Conservation (phyloP, 2,329 filamentous ascomycete genomes). For the Coniochaeta sp. region DNA sequence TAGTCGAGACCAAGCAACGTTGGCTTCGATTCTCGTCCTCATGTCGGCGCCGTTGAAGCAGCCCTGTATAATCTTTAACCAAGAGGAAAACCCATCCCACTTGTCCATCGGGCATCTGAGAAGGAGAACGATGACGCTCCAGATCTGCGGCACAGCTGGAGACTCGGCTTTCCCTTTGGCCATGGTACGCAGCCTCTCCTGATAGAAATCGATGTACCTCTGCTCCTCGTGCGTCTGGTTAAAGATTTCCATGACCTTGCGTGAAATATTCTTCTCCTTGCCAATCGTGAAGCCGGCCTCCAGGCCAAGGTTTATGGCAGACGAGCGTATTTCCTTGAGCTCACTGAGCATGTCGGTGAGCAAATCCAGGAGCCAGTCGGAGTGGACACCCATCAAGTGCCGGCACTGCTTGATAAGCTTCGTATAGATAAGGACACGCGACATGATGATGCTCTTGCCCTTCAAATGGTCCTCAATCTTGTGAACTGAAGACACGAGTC, state of each 20-base stretch:
- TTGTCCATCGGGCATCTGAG: slow-evolving; percentile 57
- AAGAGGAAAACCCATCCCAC: slow-evolving; percentile 69
- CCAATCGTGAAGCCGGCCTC: slow-evolving; percentile 65
- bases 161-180: slow-evolving; percentile 55
- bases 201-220: slow-evolving; percentile 64
- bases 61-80: slow-evolving; percentile 71
- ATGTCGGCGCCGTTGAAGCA: slow-evolving; percentile 78
- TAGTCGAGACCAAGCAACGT: slow-evolving; percentile 79
- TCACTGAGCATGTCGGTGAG: slow-evolving; percentile 76
- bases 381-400: slow-evolving; percentile 60
- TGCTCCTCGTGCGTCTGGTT: slow-evolving; percentile 39
- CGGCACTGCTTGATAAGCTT: slow-evolving; percentile 67
- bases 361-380: slow-evolving; percentile 75
- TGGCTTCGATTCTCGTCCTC: slow-evolving; percentile 66
- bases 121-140: slow-evolving; percentile 76
- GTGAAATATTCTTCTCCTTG: slow-evolving; percentile 59
- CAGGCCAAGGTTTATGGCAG: slow-evolving; percentile 67
- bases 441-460: slow-evolving; percentile 74
- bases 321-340: slow-evolving; percentile 66
- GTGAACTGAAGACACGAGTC: slow-evolving; percentile 63
- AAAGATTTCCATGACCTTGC: slow-evolving; percentile 58
- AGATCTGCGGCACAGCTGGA: slow-evolving; percentile 73
- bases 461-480: slow-evolving; percentile 65
- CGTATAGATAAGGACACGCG: slow-evolving; percentile 72
- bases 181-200: slow-evolving; percentile 60